These are phyloP conservation scores for Starmerella asiatica DNA, from an alignment of 805 yeast genomes.

Conservation along the genomic window DNA sequence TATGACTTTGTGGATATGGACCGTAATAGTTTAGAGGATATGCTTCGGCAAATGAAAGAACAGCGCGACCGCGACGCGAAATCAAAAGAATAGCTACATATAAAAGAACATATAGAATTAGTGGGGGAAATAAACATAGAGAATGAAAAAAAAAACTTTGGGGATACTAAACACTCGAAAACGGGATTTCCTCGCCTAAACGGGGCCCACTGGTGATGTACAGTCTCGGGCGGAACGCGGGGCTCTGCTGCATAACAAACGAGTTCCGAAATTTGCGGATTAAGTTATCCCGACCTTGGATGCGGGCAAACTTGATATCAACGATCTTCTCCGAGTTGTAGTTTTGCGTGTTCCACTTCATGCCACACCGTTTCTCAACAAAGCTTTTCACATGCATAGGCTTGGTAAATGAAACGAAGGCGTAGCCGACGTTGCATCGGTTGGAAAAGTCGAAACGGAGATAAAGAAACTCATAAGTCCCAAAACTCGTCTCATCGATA, in stretches of 20 bases:
- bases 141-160: not conserved
- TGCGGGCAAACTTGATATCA: conserved; percentile 39
- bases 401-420: conserved; percentile 37
- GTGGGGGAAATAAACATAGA: not conserved
- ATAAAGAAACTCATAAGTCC: conserved; percentile 32
- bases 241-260: conserved; percentile 37
- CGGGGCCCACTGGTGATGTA: conserved; percentile 34
- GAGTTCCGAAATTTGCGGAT: conserved; percentile 39
- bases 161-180: no score
- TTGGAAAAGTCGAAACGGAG: conserved; percentile 40
- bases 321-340: conserved; percentile 40
- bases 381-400: conserved; percentile 35
- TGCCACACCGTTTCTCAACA: conserved; percentile 35
- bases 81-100: not conserved
- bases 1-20: conserved; percentile 60
- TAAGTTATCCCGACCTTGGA: conserved; percentile 36
- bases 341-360: conserved; percentile 31
- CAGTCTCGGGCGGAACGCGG: conserved; percentile 37
- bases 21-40: conserved; percentile 13
- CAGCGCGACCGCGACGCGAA: conserved; percentile 9
- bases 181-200: conserved; percentile 33
- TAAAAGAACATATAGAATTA: not conserved
- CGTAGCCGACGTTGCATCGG: conserved; percentile 45
- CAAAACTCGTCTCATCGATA: conserved; percentile 34
- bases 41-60: conserved; percentile 15